Evolutionary conservation across 164 flowering plant genomes (phyloP), one percentile per base, ranked within the genome.

Genomic region (Umbellularia californica): DNA sequence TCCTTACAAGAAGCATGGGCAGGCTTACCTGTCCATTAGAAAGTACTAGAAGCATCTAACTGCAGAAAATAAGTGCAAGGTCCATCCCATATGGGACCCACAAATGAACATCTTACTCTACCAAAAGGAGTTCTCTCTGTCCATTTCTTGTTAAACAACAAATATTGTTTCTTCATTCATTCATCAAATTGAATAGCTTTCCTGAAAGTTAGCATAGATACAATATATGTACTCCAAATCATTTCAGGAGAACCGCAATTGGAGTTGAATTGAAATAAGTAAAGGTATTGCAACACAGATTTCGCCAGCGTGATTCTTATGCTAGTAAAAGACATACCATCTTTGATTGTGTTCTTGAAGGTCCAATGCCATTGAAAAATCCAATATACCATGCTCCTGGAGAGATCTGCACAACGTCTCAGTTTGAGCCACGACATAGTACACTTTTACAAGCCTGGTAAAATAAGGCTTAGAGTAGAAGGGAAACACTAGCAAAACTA

Each of bases 381-480:
- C 98, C 99, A 77, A 90, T 20, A 79, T 92, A 95, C 91, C 88
- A 89, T 27, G 79, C 86, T 74, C 99, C 98, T 70, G 98, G 86
- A 77, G 88, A 81, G 74, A 95, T 88, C 99, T 95, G 92, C 76
- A 84, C n/a, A 65, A 35, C 17, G 47, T 27, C 33, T 20, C 33
- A 6, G 47, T 62, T 25, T 22, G 2, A 70, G 27, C 70, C 65
- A 13, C 14, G 52, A 28, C 19, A 25, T 64, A 1, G 28, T 5
- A 10, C 20, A 13, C 2, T 7, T 33, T 15, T 11, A 35, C 47
- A 35, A 35, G 33, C 33, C 50, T 12, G 62, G 5, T 69, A 35
- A 55, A 33, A 19, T 50, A 63, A 2, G 17, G 13, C 35, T 25
- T 6, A 63, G 47, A 51, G 24, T 47, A 17, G 12, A 52, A 71